phyloP scores from a whole-genome alignment of 1,284 basidiomycete genomes.

The Golubevia pallescens region DNA sequence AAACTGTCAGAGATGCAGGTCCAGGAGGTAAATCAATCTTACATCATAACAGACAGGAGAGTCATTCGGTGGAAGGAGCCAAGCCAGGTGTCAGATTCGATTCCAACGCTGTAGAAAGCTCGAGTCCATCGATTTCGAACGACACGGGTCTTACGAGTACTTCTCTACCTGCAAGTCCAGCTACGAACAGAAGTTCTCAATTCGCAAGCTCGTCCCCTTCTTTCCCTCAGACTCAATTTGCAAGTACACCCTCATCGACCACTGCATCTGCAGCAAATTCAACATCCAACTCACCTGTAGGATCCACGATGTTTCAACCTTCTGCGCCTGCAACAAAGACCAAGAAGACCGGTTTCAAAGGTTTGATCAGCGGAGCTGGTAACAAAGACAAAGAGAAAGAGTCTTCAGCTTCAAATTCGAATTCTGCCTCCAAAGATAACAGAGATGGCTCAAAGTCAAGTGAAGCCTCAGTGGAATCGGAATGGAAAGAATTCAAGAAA shows the following conservation, averaged over 20 bases:
- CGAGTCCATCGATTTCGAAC: background rate
- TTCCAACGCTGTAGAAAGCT: background rate
- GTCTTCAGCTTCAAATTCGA: slow-evolving; percentile 5
- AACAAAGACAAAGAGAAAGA: slow-evolving; percentile 10
- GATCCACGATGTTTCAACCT: too few species aligned
- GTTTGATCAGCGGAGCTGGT: background rate
- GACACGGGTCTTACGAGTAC: too few species aligned
- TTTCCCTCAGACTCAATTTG: background rate
- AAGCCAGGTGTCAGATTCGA: background rate
- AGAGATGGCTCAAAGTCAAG: slow-evolving; percentile 51
- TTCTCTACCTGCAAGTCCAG: background rate
- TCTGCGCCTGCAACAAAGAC: slow-evolving; percentile 40
- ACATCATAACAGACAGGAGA: background rate
- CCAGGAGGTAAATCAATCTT: background rate
- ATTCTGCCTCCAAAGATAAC: slow-evolving; percentile 33
- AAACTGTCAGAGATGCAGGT: background rate
- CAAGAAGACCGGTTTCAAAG: slow-evolving; percentile 37
- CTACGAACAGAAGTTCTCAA: background rate
- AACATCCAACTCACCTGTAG: background rate
- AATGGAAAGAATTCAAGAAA: slow-evolving; percentile 89
- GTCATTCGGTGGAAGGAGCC: background rate
- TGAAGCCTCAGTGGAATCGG: slow-evolving; percentile 67
- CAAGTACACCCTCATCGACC: background rate
- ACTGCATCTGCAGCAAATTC: background rate
- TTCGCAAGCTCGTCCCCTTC: background rate